These are phyloP conservation scores for Aureobasidium zeae DNA, from an alignment of 2,329 filamentous ascomycete species.

Conservation along the genomic window DNA sequence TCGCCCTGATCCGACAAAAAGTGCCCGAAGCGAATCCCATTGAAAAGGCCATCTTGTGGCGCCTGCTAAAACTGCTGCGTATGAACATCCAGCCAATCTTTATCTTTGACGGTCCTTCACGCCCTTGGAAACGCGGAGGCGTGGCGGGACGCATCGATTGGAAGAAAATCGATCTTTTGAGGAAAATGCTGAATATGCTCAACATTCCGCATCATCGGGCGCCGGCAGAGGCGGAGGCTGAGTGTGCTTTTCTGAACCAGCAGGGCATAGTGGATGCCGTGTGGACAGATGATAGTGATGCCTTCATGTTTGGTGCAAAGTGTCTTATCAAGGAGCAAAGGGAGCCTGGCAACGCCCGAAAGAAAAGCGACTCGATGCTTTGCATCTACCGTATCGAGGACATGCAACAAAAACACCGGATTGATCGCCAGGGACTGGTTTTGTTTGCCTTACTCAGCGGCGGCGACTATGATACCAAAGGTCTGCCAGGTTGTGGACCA, in stretches of 20 bases:
- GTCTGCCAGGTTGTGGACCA: conserved; percentile 31
- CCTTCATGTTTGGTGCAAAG: conserved; percentile 40
- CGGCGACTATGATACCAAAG: conserved; percentile 34
- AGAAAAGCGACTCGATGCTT: conserved; percentile 23
- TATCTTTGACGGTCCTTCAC: conserved; percentile 46
- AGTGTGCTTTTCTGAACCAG: conserved; percentile 39
- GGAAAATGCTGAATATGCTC: conserved; percentile 32
- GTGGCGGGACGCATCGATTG: conserved; percentile 28
- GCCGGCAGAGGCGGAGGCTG: conserved; percentile 41
- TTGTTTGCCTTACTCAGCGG: conserved; percentile 35
- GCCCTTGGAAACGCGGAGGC: conserved; percentile 29
- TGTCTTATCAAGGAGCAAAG: conserved; percentile 30
- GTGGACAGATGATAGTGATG: conserved; percentile 40
- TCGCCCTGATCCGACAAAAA: conserved; percentile 30
- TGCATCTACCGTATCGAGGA: conserved; percentile 27
- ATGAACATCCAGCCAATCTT: conserved; percentile 45
- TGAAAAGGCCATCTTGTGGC: conserved; percentile 35
- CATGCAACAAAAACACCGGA: conserved; percentile 23
- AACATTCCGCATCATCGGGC: conserved; percentile 37
- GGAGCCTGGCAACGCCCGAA: conserved; percentile 18
- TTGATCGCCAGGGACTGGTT: conserved; percentile 32
- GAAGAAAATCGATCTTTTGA: conserved; percentile 27
- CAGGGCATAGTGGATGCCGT: conserved; percentile 41
- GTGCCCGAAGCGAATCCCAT: conserved; percentile 32
- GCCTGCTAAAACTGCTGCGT: conserved; percentile 38